These are phyloP conservation scores for Cucumis hystrix DNA, from an alignment of 306 rosid genomes.

Conservation along the genomic window DNA sequence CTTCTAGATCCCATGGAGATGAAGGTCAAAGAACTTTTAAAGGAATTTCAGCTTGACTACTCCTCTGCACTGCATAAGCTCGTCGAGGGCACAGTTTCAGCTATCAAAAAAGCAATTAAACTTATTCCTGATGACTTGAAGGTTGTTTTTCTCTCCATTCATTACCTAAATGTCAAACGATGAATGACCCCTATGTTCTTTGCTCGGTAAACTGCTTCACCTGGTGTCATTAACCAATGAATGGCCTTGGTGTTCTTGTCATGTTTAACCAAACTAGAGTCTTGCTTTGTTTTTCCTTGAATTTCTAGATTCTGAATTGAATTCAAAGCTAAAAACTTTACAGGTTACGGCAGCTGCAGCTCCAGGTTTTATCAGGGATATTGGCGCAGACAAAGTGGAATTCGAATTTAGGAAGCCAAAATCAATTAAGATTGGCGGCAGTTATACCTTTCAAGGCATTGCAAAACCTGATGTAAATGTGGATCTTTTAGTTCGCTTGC, in stretches of 20 bases:
- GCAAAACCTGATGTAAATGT: slow-evolving; percentile 52
- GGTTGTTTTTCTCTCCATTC: slow-evolving; percentile 13
- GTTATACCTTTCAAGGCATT: slow-evolving; percentile 44
- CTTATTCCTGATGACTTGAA: slow-evolving; percentile 43
- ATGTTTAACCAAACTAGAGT: neutral
- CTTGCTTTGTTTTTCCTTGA: neutral
- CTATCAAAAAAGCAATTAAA: slow-evolving; percentile 37
- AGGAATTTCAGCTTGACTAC: slow-evolving; percentile 37
- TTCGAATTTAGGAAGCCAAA: slow-evolving; percentile 62
- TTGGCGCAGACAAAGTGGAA: slow-evolving; percentile 79
- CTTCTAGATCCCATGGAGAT: slow-evolving; percentile 34
- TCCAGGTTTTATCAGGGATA: slow-evolving; percentile 53
- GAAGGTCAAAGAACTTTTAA: slow-evolving; percentile 49
- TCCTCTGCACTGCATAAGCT: slow-evolving; percentile 26
- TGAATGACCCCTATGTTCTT: neutral
- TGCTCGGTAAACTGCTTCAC: neutral
- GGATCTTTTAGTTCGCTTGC: slow-evolving; percentile 59
- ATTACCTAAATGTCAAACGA: neutral
- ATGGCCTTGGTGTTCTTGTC: neutral
- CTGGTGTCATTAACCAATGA: neutral
- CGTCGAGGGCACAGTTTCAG: slow-evolving; percentile 39
- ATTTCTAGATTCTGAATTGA: neutral
- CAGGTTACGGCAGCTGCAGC: slow-evolving; percentile 59
- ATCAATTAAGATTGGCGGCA: slow-evolving; percentile 45
- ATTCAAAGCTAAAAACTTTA: neutral